Evolutionary conservation across 129 eudicot genomes (phyloP), one percentile per base, ranked within the genome.

Genomic region (Pittosporum tobira): DNA sequence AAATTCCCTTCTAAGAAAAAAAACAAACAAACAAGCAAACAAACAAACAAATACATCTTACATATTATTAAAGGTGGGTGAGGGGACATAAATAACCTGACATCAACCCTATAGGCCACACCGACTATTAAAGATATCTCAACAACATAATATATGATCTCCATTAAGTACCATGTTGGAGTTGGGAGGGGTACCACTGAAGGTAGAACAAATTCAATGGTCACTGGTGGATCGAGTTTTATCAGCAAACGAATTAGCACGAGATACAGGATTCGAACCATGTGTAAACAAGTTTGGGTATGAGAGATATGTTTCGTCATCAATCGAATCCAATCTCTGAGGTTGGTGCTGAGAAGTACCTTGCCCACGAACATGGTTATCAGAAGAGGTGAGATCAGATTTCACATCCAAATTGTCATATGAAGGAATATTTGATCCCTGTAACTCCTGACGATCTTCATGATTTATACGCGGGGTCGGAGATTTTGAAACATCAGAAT

Each of bases 231-330:
- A 57, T 36, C 54, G 64, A 0, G 64, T 42, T 49, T 62, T 75
- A 51, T 81, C 83, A 16, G 53, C 49, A 46, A 78, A 78, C 16
- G 96, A 83, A 53, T 60, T 66, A 36, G 64, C 61, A 51, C 69
- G 78, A 30, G 84, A 73, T 23, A 67, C 61, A 50, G 64, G 73
- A 62, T 60, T 57, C 8, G 79, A 53, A 18, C 70, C 71, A 40
- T 74, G 79, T 53, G 49, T 69, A 56, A 90, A 90, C 70, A 90
- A 65, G 76, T 85, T 83, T 9, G 95, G 94, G 51, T 85, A 89
- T 1, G 97, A 72, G 74, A 79, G 74, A 37, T 69, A 80, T 2
- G 80, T 29, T n/a, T 88, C 97, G 22, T 89, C 88, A 1, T 85
- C 97, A 66, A 80, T 69, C 18, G 95, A 85, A 23, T 93, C 74